Conservation (phyloP, 1,139 yeast species). For the Scheffersomyces illinoinensis region DNA sequence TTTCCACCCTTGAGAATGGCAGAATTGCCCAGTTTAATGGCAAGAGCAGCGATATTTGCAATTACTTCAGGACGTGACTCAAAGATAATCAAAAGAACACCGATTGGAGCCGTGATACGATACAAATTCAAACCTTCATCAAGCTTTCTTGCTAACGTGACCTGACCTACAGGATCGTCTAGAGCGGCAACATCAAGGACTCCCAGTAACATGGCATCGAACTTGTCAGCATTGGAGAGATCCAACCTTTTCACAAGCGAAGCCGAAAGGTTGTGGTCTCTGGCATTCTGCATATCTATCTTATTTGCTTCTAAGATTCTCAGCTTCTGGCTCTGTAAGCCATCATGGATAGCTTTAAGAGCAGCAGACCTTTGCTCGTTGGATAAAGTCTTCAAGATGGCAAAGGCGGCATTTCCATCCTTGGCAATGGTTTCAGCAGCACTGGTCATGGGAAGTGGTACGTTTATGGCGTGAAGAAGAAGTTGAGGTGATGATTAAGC, state of each 20-base stretch:
- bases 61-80: constrained; percentile 98
- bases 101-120: constrained; percentile 90
- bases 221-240: constrained; percentile 77
- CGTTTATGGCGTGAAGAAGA: background rate
- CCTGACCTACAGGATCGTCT: constrained; percentile 87
- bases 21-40: constrained; percentile 92
- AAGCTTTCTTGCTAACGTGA: constrained; percentile 76
- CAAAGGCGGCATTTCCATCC: constrained; percentile 76
- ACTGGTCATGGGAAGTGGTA: background rate
- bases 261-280: constrained; percentile 53
- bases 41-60: constrained; percentile 94
- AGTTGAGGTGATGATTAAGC: background rate
- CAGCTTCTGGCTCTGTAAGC: constrained; percentile 56
- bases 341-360: constrained; percentile 69
- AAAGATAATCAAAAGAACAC: constrained; percentile 88
- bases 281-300: constrained; percentile 73
- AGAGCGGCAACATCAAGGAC: constrained; percentile 85
- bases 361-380: constrained; percentile 76
- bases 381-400: constrained; percentile 72
- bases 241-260: constrained; percentile 84
- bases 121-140: constrained; percentile 85
- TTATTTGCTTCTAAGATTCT: constrained; percentile 71
- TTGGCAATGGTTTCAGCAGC: constrained; percentile 73
- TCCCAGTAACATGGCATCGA: constrained; percentile 92
- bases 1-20: constrained; percentile 98